phyloP scores from a whole-genome alignment of 371 early-diverging fungal genomes.

The Spraguea lophii region DNA sequence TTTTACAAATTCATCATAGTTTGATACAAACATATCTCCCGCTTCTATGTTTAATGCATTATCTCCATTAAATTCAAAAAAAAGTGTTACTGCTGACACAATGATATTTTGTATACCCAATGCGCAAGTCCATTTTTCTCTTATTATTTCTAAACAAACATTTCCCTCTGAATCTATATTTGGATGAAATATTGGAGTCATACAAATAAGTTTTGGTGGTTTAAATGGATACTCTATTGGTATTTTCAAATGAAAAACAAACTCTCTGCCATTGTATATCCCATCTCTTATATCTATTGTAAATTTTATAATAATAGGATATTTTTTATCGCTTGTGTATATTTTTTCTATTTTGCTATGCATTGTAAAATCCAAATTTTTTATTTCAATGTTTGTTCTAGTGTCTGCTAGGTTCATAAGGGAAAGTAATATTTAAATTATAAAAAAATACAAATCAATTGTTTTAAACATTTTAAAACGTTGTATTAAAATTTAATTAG shows the following conservation, averaged over 20 bases:
- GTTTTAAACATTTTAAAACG: no score
- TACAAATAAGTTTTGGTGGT: slow-evolving; percentile 34
- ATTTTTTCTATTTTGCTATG: no score
- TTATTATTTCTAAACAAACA: slow-evolving; percentile 40
- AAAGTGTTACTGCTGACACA: slow-evolving; percentile 26
- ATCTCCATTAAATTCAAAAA: slow-evolving; percentile 30
- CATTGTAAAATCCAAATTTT: no score
- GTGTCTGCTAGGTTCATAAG: no score
- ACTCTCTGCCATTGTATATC: slow-evolving; percentile 1
- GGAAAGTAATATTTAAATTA: no score
- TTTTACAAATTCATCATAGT: slow-evolving; percentile 26
- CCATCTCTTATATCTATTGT: slow-evolving; percentile 1
- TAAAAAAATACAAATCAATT: no score
- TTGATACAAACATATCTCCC: slow-evolving; percentile 20
- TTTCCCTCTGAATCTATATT: slow-evolving; percentile 35
- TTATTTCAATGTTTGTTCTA: no score
- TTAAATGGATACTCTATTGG: slow-evolving; percentile 41
- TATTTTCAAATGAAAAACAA: slow-evolving; percentile 1
- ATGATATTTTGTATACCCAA: slow-evolving; percentile 33
- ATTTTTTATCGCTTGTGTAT: no score
- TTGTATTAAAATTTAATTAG: no score
- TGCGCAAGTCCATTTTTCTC: slow-evolving; percentile 36
- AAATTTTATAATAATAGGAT: not conserved
- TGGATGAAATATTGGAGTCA: slow-evolving; percentile 37
- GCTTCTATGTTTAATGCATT: slow-evolving; percentile 40